These are phyloP conservation scores for Phyllosticta citriasiana DNA, from an alignment of 2,329 filamentous ascomycete genomes.

Conservation along the genomic window DNA sequence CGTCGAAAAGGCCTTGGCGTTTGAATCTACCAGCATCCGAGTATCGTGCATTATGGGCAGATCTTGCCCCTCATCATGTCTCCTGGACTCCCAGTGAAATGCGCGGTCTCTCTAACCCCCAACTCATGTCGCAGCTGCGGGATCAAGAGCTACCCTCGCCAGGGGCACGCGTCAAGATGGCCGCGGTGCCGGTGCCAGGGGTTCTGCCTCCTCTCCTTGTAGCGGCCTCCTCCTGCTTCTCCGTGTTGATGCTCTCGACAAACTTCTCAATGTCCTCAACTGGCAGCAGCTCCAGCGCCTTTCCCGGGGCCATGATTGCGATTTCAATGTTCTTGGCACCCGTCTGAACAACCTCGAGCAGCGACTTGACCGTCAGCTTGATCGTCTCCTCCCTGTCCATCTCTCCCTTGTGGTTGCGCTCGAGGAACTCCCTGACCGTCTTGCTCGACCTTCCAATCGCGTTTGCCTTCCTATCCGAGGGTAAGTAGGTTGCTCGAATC, in stretches of 20 bases:
- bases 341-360: slow-evolving; percentile 95
- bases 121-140: neutral
- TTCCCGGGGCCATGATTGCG: slow-evolving; percentile 90
- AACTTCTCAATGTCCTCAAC: slow-evolving; percentile 94
- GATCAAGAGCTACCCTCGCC: slow-evolving; percentile 22
- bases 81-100: neutral
- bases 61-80: neutral
- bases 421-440: slow-evolving; percentile 96
- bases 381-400: slow-evolving; percentile 97
- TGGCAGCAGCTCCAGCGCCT: slow-evolving; percentile 84
- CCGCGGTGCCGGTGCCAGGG: slow-evolving; percentile 58
- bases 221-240: slow-evolving; percentile 97
- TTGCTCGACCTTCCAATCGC: slow-evolving; percentile 97
- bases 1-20: neutral
- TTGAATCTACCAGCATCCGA: neutral
- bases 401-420: slow-evolving; percentile 96
- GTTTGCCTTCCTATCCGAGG: slow-evolving; percentile 77
- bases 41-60: neutral
- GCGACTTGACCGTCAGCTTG: slow-evolving; percentile 93
- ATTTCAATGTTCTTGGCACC: slow-evolving; percentile 99
- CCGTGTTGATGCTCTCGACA: slow-evolving; percentile 97
- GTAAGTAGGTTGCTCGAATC: neutral
- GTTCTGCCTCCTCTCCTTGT: slow-evolving; percentile 68
- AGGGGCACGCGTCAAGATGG: slow-evolving; percentile 60
- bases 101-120: neutral